Evolutionary conservation across 768 basidiomycete genomes (phyloP), one percentile per base, ranked within the genome.

Genomic region (Polyporus arcularius): DNA sequence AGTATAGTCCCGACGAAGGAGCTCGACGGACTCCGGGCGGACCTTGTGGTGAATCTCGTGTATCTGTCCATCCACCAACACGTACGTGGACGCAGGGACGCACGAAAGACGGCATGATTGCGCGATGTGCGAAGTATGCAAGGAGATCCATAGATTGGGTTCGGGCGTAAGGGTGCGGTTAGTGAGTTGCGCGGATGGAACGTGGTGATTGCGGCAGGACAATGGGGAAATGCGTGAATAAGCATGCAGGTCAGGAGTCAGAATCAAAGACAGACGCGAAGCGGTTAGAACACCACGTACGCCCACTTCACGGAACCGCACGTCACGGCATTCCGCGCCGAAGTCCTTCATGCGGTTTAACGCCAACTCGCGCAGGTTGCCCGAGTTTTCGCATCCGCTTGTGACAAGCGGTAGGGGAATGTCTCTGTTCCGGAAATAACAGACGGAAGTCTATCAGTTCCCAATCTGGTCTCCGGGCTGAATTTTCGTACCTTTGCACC

Each of bases 21-120:
- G 87, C 74, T 99, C 97, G 53, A 97, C 91, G 15, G 92, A 90
- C 72, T 96, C 92, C 60, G 96, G 96, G 21, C 95, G 86, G 48
- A 98, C 93, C 77, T 96, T 96, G 79, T 97, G 89, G 72, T 99
- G 97, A 50, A 99, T 98, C 75, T 99, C 97, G 74, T 98, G 95
- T 60, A 98, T 92, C 94, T 96, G 68, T 28, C 14, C 16, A n/a
- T 43, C 42, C 42, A 21, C 8, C 16, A 15, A 43, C n/a, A 40
- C 51, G 46, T 61, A 51, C 48, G 52, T 45, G 39, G 49, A 58
- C 10, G 39, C 57, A 55, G 30, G 57, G 42, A 60, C 52, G 59
- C 55, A 58, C 16, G 43, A 35, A 9, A 59, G 50, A 58, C 16
- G 43, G n/a, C 31, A 21, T 38, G 50, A 52, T 45, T 26, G 31